A percentile compares a stretch with the other conserved stretches of the same genome.
These are phyloP conservation scores for Coemansia interrupta DNA, from an alignment of 192 early-diverging fungal genomes.

Conservation along the genomic window DNA sequence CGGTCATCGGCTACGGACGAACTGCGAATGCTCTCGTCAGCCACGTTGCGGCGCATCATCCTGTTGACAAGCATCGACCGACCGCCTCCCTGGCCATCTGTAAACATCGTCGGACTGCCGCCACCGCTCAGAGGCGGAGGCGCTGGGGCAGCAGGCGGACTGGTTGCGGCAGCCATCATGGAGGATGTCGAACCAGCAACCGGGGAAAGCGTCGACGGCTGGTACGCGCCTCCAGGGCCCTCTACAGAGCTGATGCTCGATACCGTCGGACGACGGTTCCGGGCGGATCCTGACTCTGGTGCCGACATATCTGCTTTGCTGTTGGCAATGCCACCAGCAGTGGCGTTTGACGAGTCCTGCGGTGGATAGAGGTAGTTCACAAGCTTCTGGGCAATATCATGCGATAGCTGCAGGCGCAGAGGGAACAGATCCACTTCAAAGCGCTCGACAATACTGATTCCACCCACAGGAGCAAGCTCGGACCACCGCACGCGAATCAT, in stretches of 20 bases:
- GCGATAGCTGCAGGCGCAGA: constrained; percentile 75
- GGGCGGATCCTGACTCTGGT: background rate
- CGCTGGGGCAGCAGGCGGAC: background rate
- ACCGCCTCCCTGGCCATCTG: background rate
- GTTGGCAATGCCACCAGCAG: background rate
- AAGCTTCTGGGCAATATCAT: constrained; percentile 78
- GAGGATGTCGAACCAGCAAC: background rate
- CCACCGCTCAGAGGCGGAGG: background rate
- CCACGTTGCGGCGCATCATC: constrained; percentile 20
- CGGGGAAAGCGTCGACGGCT: background rate
- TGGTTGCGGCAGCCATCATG: background rate
- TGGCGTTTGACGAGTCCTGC: constrained; percentile 16
- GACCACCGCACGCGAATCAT: constrained; percentile 82
- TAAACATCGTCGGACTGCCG: background rate
- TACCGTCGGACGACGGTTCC: constrained; percentile 11
- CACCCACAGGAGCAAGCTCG: constrained; percentile 82
- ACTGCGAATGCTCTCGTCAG: constrained; percentile 13
- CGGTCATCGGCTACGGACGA: constrained; percentile 4
- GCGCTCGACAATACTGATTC: constrained; percentile 86
- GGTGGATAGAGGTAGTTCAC: constrained; percentile 80
- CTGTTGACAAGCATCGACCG: constrained; percentile 19
- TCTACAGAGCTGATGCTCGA: constrained; percentile 11
- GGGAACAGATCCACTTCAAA: constrained; percentile 87
- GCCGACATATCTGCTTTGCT: background rate
- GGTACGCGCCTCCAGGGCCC: background rate